Evolutionary conservation across 2,329 filamentous ascomycete genomes (phyloP), one percentile per base, ranked within the genome.

Genomic region (Allantophomopsis cytisporea): DNA sequence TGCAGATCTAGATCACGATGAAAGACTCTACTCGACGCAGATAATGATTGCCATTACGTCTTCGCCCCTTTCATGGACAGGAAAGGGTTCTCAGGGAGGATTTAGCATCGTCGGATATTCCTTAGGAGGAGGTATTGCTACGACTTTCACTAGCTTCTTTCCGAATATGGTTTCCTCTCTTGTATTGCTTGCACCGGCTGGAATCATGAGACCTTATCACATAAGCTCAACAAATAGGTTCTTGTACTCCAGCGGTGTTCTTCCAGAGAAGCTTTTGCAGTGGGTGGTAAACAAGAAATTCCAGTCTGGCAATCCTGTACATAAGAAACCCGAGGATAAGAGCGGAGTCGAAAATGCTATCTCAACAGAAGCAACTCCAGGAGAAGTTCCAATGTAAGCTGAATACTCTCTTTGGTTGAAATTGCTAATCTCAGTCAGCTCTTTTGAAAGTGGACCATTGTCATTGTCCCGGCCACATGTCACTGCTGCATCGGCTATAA

Each of bases 91-190:
- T 3, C 1, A 36, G 36, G 55, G 60, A 7, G 67, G 65, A 39
- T 89, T 91, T 56, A 73, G 76, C 43, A 61, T 93, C 5, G 60
- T 87, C 3, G 86, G 85, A 2, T 93, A 91, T 57, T 87, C 81
- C 0, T 66, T 94, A 0, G 85, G 86, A 35, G 86, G 85, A 30
- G 82, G 80, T 12, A 71, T 93, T 32, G 69, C 73, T 1, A 76
- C 75, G 8, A 68, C 76, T 15, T 89, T 91, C 53, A 71, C 82
- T 1, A 68, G 71, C 1, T 75, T 75, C 52, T 83, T 85, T 51
- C 74, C 82, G 0, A 59, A 72, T 36, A 63, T 89, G 41, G 68
- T 94, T 12, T 68, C 70, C 11, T 73, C 70, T 8, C 65, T 95
- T 16, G 66, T 91, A 10, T 70, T 94, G 5, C 69, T 95, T 33